Evolutionary conservation across 208 protist genomes (phyloP), one percentile per base, ranked within the genome.

Genomic region (Endotrypanum monterogeii): DNA sequence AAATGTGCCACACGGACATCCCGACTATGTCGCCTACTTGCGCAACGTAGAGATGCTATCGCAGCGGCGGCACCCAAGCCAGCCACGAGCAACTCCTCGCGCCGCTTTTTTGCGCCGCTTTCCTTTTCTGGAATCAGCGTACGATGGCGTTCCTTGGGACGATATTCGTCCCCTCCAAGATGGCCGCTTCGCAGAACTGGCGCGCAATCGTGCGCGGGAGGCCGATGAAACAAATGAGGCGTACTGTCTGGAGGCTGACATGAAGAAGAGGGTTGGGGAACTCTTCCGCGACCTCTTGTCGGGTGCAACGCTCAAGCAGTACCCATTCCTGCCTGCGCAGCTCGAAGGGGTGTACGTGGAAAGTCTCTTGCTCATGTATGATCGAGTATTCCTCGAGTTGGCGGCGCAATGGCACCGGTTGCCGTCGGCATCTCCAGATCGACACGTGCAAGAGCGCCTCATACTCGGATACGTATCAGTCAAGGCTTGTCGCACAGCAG

Each of bases 11-110:
- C 57, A 82, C 28, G 83, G 85, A 52, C 86, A 93, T 52, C 66
- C 83, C 6, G 88, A 95, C 66, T 95, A 91, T 70, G 56, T 83
- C 28, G 80, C 85, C 54, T 93, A 93, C 75, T 67, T 92, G 55
- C 73, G 66, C n/a, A 95, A 95, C 71, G 44, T 89, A 44, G 75
- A 83, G 12, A 69, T 62, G 12, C 78, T 87, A 39, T 37, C 62
- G 51, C 67, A 83, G 20, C 80, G 73, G 18, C 67, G 35, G 12
- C 68, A 78, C 37, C 60, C 73, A 0, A 71, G 61, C 60, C 54
- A 65, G 32, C 51, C 68, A 18, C 67, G 28, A 16, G 14, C 70
- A 7, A 23, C 56, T 7, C 78, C 63, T n/a, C 78, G 74, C 25
- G 57, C 62, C 62, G 75, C 73, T 0, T 75, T 94, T 48, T 67